A percentile compares a stretch with the other conserved stretches of the same genome.
Evolutionary conservation across 164 flowering plant genomes (phyloP).

Genomic region (Aristolochia contorta): DNA sequence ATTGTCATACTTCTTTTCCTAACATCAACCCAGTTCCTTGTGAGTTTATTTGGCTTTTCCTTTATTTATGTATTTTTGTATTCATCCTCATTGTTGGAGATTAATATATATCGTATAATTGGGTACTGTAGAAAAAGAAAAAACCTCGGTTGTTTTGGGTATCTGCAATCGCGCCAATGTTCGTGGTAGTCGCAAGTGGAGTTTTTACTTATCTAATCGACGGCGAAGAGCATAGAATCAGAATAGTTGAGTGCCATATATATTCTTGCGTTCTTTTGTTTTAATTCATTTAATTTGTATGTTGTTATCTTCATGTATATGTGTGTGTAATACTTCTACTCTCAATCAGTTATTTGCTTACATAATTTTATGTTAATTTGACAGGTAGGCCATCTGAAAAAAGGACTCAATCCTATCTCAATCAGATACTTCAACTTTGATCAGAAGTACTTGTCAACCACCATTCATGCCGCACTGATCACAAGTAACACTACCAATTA

Average conservation of each 20-base stretch:
- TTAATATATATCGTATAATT: not conserved
- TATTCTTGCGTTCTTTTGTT: not conserved
- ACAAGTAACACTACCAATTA: no score
- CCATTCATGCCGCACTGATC: slow-evolving; percentile 48
- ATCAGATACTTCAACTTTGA: slow-evolving; percentile 42
- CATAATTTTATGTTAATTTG: not conserved
- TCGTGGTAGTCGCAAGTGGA: slow-evolving; percentile 44
- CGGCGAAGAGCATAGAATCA: slow-evolving; percentile 43
- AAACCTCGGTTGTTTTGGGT: slow-evolving; percentile 65
- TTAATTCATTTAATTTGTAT: not conserved
- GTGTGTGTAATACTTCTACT: no score
- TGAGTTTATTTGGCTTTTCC: no score
- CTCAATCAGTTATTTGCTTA: not conserved
- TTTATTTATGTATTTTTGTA: no score
- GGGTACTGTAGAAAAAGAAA: slow-evolving; percentile 45
- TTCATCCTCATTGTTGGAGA: no score
- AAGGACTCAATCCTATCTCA: slow-evolving; percentile 65
- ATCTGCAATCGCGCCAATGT: slow-evolving; percentile 72
- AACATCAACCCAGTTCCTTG: slow-evolving; percentile 36
- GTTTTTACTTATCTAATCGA: slow-evolving; percentile 47
- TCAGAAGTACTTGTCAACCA: slow-evolving; percentile 25
- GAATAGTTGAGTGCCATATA: not conserved
- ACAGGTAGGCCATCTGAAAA: slow-evolving; percentile 70
- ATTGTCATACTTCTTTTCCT: slow-evolving; percentile 49
- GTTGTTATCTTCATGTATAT: no score